Evolutionary conservation across 2,329 filamentous ascomycete species (phyloP).

Genomic region (Aspergillus vadensis): DNA sequence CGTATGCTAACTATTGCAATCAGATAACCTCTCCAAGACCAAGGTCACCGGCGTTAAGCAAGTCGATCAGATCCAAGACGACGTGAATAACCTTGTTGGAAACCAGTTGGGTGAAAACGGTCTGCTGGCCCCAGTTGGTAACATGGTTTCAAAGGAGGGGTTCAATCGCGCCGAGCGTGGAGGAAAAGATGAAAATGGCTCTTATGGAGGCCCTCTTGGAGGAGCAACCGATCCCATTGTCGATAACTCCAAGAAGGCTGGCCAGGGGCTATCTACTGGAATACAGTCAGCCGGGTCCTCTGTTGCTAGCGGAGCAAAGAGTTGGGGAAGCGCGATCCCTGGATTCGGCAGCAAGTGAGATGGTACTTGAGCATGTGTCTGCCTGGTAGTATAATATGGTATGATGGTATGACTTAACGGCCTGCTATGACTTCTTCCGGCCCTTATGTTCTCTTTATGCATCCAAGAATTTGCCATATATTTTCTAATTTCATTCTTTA

Average conservation of each 20-base stretch:
- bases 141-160: conserved; percentile 54
- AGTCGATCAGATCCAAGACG: conserved; percentile 56
- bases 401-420: neutral
- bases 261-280: conserved; percentile 10
- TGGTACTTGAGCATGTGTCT: too few relatives aligned
- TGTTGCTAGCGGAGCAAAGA: conserved; percentile 14
- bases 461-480: neutral
- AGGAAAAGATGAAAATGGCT: conserved; percentile 57
- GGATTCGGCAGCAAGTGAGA: neutral
- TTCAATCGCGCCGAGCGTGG: conserved; percentile 56
- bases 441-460: neutral
- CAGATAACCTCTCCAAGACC: conserved; percentile 55
- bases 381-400: neutral
- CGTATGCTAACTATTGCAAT: neutral
- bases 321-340: conserved; percentile 4
- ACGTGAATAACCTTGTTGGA: conserved; percentile 51
- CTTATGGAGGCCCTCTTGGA: conserved; percentile 31
- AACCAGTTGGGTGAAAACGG: conserved; percentile 56
- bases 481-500: neutral
- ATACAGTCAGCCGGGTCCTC: conserved; percentile 18
- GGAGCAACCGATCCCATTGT: conserved; percentile 17
- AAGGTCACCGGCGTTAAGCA: conserved; percentile 55
- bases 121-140: conserved; percentile 53
- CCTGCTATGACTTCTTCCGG: neutral
- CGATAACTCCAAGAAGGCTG: conserved; percentile 12